Evolutionary conservation across 2,329 filamentous ascomycete genomes (phyloP).

Genomic region (Cercospora janseana): DNA sequence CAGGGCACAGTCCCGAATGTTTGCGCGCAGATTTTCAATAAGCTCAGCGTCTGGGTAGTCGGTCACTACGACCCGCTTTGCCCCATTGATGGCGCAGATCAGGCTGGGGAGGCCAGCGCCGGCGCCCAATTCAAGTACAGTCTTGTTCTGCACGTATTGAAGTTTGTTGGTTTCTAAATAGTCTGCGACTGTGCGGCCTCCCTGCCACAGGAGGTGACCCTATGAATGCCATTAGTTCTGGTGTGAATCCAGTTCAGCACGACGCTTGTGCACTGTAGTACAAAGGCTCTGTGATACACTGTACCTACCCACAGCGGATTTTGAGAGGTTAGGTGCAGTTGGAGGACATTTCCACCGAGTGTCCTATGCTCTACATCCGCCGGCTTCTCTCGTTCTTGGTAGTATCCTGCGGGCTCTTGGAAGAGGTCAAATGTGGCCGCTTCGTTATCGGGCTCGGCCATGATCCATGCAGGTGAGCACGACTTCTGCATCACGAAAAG

Average conservation of each 20-base stretch:
- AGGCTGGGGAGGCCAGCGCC: constrained; percentile 76
- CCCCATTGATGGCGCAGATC: constrained; percentile 70
- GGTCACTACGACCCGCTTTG: constrained; percentile 67
- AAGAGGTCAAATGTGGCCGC: constrained; percentile 59
- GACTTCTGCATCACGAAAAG: not conserved
- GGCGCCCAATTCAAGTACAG: constrained; percentile 85
- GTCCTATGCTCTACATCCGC: constrained; percentile 71
- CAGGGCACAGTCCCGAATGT: constrained; percentile 61
- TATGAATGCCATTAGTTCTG: constrained; percentile 31
- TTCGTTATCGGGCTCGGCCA: constrained; percentile 33
- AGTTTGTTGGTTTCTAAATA: constrained; percentile 71
- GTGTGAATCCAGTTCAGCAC: too few relatives aligned
- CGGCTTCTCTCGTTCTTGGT: constrained; percentile 71
- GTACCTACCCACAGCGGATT: constrained; percentile 74
- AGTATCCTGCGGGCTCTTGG: constrained; percentile 77
- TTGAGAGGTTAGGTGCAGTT: constrained; percentile 76
- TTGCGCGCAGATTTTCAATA: constrained; percentile 74
- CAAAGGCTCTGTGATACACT: constrained; percentile 1
- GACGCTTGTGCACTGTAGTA: too few relatives aligned
- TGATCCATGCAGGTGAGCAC: constrained; percentile 12
- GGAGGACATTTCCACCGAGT: constrained; percentile 62
- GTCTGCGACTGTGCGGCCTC: constrained; percentile 70
- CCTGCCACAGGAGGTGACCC: constrained; percentile 91
- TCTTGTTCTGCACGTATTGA: constrained; percentile 60
- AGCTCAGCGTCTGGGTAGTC: constrained; percentile 83